Base-by-base conservation (phyloP, 169 alveolate genomes). In the Plasmodium fragile region DNA sequence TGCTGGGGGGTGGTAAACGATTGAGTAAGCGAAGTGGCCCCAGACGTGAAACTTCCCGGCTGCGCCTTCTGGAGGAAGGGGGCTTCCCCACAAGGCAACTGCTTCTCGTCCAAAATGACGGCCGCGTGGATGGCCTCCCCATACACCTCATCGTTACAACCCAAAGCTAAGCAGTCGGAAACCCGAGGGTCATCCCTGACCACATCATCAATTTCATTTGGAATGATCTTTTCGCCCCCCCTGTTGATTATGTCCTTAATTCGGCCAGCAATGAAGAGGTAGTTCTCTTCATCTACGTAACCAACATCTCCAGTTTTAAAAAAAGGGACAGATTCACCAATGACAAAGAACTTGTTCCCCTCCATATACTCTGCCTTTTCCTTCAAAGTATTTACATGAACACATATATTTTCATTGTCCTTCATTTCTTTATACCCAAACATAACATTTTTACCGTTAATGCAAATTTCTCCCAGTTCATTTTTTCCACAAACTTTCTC, bases 271-370 rank as follows among this genome's bases (percentile, higher is more conserved):
- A 89, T 59, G 69, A 89, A 89, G 45, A 89, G 89, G 53, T 78
- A 89, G 52, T 89, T 89, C 3, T 89, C 94, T 59, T 25, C 75
- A 65, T 89, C 94, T 11, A 89, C 36, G 72, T 89, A 89, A 0
- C 94, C 94, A 45, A 89, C 75, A 89, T 89, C 94, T 22, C 94
- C 94, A 36, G 94, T 89, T 52, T 89, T 89, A 89, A 89, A 89
- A 25, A 89, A 89, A 32, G 89, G 89, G 25, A 78, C 89, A 0
- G 34, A 77, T 78, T 89, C 73, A 3, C 73, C 25, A 11, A 53
- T 77, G 65, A 32, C 82, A 30, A 89, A 78, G 43, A 78, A 89
- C 32, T 25, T 22, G n/a, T 89, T 89, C 16, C 69, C 34, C 41
- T 59, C 72, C 94, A 89, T 89, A 32, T 89, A 77, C 7, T 89